These are phyloP conservation scores for Arctium minus DNA, from an alignment of 129 eudicot genomes.

Conservation along the genomic window DNA sequence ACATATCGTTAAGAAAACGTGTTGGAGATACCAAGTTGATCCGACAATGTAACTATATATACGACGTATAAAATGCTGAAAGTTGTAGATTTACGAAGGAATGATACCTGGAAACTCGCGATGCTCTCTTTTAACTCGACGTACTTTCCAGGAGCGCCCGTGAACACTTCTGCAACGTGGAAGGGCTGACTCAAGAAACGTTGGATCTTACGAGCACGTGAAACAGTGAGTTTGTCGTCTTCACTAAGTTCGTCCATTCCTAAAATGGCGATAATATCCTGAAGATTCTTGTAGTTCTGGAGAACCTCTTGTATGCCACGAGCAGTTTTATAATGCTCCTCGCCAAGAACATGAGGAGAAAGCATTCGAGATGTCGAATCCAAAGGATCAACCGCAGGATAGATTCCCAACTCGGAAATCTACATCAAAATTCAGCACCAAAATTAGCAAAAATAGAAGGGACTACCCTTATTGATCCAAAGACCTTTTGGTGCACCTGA, in stretches of 20 bases:
- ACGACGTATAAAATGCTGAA: not conserved
- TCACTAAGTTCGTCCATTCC: constrained; percentile 99
- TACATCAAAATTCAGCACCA: constrained; percentile 14
- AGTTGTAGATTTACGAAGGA: not conserved
- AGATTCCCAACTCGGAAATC: constrained; percentile 97
- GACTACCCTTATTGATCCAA: not conserved
- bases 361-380: constrained; percentile 99
- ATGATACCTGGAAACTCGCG: constrained; percentile 81
- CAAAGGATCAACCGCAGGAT: constrained; percentile 97
- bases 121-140: constrained; percentile 94
- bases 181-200: constrained; percentile 97
- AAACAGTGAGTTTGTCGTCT: constrained; percentile 92
- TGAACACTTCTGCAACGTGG: constrained; percentile 99
- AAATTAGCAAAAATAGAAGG: not conserved
- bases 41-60: not conserved
- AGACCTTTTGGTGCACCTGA: not conserved
- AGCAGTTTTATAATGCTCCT: constrained; percentile 86
- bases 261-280: constrained; percentile 92
- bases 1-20: not conserved
- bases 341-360: constrained; percentile 88
- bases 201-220: constrained; percentile 98
- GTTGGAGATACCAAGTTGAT: not conserved
- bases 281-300: constrained; percentile 95
- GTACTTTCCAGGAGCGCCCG: constrained; percentile 95
- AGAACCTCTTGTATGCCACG: constrained; percentile 97